phyloP scores from a whole-genome alignment of 257 asterid species.

The Solanum paucissectum region DNA sequence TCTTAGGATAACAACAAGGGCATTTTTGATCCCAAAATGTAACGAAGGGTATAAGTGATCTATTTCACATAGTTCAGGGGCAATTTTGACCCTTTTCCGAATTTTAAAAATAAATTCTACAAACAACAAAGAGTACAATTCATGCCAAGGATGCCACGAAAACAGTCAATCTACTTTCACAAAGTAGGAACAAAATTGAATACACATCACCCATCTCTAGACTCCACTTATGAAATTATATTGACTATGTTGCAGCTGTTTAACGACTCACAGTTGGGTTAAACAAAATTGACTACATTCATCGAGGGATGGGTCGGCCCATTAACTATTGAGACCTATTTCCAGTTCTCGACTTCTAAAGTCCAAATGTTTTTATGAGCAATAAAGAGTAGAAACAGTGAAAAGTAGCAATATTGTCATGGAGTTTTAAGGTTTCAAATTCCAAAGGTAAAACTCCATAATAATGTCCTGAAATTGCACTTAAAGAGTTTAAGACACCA shows the following conservation, averaged over 20 bases:
- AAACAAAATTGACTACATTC: background rate
- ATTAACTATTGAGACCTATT: background rate
- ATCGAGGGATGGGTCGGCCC: background rate
- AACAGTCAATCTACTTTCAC: background rate
- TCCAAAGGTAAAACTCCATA: background rate
- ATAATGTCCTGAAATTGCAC: background rate
- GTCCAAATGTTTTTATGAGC: background rate
- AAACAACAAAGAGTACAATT: background rate
- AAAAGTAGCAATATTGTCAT: background rate
- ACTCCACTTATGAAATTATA: background rate
- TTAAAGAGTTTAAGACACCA: background rate
- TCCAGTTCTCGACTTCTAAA: background rate
- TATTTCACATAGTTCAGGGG: too few relatives aligned
- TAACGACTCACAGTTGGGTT: background rate
- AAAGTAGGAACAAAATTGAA: background rate
- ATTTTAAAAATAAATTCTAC: background rate
- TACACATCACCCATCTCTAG: background rate
- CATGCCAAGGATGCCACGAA: background rate
- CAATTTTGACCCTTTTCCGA: background rate
- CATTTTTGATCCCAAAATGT: too few relatives aligned
- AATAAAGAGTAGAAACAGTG: background rate
- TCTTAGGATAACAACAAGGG: too few relatives aligned
- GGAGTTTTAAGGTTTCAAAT: background rate
- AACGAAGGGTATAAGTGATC: too few relatives aligned
- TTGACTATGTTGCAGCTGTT: background rate